phyloP scores from a whole-genome alignment of 2,329 filamentous ascomycete species.

The Ceratocystis cacaofunesta region DNA sequence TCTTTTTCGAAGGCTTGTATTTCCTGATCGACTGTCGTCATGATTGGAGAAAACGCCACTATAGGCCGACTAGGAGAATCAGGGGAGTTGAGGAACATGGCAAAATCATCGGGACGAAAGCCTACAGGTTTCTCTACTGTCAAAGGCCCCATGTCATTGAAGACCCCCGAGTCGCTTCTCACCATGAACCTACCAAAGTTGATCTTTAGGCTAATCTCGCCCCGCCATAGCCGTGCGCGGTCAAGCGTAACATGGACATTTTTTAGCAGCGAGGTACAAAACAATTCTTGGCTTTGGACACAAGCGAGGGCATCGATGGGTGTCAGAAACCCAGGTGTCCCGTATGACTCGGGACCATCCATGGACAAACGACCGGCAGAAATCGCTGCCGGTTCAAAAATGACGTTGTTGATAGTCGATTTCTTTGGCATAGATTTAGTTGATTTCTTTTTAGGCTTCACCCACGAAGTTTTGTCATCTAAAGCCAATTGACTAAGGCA shows the following conservation, averaged over 20 bases:
- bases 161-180: neutral
- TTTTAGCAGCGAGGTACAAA: neutral
- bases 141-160: neutral
- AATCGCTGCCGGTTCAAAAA: neutral
- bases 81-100: neutral
- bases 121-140: neutral
- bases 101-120: neutral
- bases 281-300: neutral
- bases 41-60: slow-evolving; percentile 1
- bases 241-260: neutral
- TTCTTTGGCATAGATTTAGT: neutral
- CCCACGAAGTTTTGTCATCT: neutral
- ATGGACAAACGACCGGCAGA: neutral
- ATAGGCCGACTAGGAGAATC: neutral
- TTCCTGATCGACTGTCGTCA: neutral
- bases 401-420: neutral
- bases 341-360: neutral
- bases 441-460: too few species aligned
- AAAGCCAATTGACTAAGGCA: neutral
- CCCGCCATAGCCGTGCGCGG: neutral
- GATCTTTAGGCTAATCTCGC: neutral
- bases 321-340: neutral
- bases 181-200: slow-evolving; percentile 6
- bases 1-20: slow-evolving; percentile 5
- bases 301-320: neutral